Evolutionary conservation across 1,139 yeast species (phyloP).

Genomic region (Hansenula anomala): DNA sequence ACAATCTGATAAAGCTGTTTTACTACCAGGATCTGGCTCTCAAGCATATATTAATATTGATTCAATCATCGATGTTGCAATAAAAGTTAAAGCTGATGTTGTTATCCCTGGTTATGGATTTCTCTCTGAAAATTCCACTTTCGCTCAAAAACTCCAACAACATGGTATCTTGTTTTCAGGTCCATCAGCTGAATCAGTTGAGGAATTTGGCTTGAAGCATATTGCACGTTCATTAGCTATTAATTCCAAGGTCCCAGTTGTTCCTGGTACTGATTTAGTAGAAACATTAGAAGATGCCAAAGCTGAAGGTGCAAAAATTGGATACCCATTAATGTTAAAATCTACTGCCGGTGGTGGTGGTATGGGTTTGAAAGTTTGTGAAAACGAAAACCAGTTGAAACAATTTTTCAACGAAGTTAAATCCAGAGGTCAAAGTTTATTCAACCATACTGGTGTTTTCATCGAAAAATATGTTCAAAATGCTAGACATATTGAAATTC

Average conservation of each 20-base stretch:
- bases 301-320: slow-evolving; percentile 32
- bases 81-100: slow-evolving; percentile 33
- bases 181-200: slow-evolving; percentile 35
- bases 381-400: slow-evolving; percentile 29
- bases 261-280: slow-evolving; percentile 43
- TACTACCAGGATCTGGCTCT: slow-evolving; percentile 35
- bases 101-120: slow-evolving; percentile 46
- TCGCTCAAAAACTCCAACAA: slow-evolving; percentile 34
- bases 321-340: slow-evolving; percentile 43
- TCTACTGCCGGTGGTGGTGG: slow-evolving; percentile 54
- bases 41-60: slow-evolving; percentile 40
- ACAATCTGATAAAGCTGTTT: slow-evolving; percentile 28
- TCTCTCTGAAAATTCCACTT: slow-evolving; percentile 37
- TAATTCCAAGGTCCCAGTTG: slow-evolving; percentile 36
- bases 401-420: slow-evolving; percentile 33
- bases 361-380: slow-evolving; percentile 42
- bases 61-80: slow-evolving; percentile 36
- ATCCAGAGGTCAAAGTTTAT: slow-evolving; percentile 38
- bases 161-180: slow-evolving; percentile 40
- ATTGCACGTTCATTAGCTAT: slow-evolving; percentile 30
- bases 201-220: slow-evolving; percentile 33
- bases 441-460: slow-evolving; percentile 38
- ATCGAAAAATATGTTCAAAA: slow-evolving; percentile 39
- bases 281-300: slow-evolving; percentile 28
- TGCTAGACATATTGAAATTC: slow-evolving; percentile 44